Base-by-base conservation (phyloP, 1,284 basidiomycete species). In the Waitea zeae region DNA sequence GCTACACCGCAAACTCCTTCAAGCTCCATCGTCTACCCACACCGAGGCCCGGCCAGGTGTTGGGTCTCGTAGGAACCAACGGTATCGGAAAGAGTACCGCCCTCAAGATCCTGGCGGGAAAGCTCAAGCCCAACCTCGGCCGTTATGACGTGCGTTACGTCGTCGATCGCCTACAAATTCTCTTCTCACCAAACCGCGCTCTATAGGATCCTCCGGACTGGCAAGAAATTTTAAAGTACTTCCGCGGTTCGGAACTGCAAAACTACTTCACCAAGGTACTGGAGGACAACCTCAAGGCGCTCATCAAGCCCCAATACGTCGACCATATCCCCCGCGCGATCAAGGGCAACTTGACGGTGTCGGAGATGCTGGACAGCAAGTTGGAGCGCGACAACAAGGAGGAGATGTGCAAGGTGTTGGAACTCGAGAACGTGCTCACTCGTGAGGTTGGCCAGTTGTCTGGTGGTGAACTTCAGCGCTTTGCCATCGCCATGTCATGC, bases 241-340 rank as follows among this genome's bases (percentile, higher is more conserved):
- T 95, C 70, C 78, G 92, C 46, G 92, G 92, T 28, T 95, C 89
- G 3, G 90, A 96, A 56, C 67, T 96, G 20, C 92, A 96, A 53
- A 97, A 96, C 54, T 96, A 96, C 62, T 96, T 96, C 57, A 96
- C 90, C 35, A 95, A 95, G 57, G 84, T 96, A n/a, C 67, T 97
- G 17, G 92, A 96, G 57, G 92, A 97, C 54, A 90, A 97, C 50
- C 64, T 96, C 49, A 95, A 95, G 61, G 90, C 92, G 1, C 70
- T 97, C 41, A 96, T 96, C 57, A 97, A 97, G 58, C 92, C 92
- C 1, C 92, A 97, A 70, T 97, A 97, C 51, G 92, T 97, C 45
- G 92, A 97, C 53, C 90, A 96, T 54, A 96, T 97, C 49, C 92
- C 92, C 5, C 73, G 81, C 37, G 87, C 87, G 30, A 86, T 97